Conservation (phyloP, 345 rosid species). For the Psidium guajava region DNA sequence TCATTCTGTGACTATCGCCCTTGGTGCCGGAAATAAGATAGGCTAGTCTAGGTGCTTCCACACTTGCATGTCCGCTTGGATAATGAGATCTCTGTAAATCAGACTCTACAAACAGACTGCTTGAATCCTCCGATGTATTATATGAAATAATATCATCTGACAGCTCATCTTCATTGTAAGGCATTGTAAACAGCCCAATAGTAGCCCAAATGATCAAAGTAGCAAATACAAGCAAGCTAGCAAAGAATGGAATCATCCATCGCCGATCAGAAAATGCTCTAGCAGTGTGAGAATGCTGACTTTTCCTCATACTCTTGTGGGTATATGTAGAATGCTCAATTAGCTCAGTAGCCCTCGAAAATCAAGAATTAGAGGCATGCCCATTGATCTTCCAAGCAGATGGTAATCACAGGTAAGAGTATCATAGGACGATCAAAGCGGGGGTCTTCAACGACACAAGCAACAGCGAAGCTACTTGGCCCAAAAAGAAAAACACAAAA, state of each 20-base stretch:
- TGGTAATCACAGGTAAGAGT: neutral
- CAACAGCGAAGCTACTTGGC: neutral
- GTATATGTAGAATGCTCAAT: neutral
- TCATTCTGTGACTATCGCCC: conserved; percentile 85
- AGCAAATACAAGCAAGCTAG: conserved; percentile 63
- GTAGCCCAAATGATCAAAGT: conserved; percentile 41
- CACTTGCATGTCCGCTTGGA: conserved; percentile 1
- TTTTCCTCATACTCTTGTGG: conserved; percentile 33
- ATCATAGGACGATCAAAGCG: neutral
- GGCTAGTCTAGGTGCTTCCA: conserved; percentile 69
- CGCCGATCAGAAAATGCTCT: conserved; percentile 62
- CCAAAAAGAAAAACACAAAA: neutral
- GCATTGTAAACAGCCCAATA: conserved; percentile 25
- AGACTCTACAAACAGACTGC: conserved; percentile 65
- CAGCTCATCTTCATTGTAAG: conserved; percentile 37
- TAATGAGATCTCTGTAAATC: conserved; percentile 29
- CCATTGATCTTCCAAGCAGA: neutral
- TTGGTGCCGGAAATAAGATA: conserved; percentile 90
- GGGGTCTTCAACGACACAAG: neutral
- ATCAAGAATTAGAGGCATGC: neutral
- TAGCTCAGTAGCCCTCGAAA: neutral
- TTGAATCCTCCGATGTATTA: conserved; percentile 37
- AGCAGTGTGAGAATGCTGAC: conserved; percentile 46
- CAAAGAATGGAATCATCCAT: conserved; percentile 75
- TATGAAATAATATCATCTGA: conserved; percentile 35